These are phyloP conservation scores for Fraxinus platypoda DNA, from an alignment of 305 asterid species.

Conservation along the genomic window DNA sequence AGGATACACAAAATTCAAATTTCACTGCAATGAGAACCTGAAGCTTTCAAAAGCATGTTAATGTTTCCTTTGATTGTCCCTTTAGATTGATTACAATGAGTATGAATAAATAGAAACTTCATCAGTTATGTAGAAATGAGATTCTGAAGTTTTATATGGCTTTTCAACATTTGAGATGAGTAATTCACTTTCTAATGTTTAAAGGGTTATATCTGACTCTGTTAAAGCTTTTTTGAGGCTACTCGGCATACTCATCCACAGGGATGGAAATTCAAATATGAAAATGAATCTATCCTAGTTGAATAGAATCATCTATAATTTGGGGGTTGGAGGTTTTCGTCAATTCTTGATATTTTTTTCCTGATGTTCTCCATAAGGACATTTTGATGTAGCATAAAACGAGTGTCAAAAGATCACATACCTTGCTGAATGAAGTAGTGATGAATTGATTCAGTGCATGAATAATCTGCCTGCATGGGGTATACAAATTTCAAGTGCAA, in stretches of 20 bases:
- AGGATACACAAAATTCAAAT: not conserved
- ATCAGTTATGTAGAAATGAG: not conserved
- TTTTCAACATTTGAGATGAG: not conserved
- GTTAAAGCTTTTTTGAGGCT: not conserved
- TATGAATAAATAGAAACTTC: not conserved
- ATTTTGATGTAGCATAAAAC: constrained; percentile 1
- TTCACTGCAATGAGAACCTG: constrained; percentile 6
- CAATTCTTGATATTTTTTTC: not conserved
- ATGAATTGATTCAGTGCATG: not conserved
- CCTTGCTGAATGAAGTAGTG: not conserved
- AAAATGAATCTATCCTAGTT: not conserved
- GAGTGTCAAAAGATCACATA: not conserved
- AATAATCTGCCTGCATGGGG: not conserved
- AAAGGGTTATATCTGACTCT: not conserved
- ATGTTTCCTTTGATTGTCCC: constrained; percentile 1
- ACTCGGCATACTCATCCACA: not conserved
- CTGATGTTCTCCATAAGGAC: not conserved
- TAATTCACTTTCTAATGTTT: not conserved
- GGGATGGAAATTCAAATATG: not conserved
- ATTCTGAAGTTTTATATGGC: not conserved
- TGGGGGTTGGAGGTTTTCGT: not conserved
- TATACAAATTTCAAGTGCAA: constrained; percentile 31
- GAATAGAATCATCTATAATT: constrained; percentile 6
- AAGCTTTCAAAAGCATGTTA: not conserved
- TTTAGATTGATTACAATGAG: not conserved